Conservation (phyloP, 2,329 filamentous ascomycete species). For the Colletotrichum somersetense region DNA sequence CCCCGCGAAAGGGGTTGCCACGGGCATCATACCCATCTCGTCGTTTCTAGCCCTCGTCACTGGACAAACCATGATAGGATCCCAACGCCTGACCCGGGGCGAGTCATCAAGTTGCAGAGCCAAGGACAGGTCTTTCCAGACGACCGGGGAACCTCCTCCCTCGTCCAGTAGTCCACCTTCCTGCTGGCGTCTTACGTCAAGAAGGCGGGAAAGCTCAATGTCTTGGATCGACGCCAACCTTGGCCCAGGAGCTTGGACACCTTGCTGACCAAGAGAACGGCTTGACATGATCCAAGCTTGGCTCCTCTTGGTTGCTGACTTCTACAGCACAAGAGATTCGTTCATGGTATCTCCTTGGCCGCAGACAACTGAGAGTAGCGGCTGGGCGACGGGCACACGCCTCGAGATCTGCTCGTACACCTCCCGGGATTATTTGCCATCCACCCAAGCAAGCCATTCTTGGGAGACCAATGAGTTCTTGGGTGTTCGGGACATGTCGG, state of each 20-base stretch:
- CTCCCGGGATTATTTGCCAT: constrained; percentile 13
- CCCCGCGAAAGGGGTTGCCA: not conserved
- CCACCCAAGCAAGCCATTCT: constrained; percentile 7
- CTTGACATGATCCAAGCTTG: constrained; percentile 24
- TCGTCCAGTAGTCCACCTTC: constrained; percentile 20
- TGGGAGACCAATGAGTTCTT: constrained; percentile 13
- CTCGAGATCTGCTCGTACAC: not conserved
- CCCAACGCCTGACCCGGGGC: constrained; percentile 3
- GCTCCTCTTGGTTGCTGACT: constrained; percentile 21
- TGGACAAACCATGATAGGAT: not conserved
- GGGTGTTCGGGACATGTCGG: constrained; percentile 39
- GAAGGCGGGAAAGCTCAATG: not conserved
- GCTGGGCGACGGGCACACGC: constrained; percentile 13
- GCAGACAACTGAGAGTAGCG: constrained; percentile 13
- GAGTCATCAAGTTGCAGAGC: constrained; percentile 37
- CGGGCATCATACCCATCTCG: constrained; percentile 10
- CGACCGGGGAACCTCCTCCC: constrained; percentile 21
- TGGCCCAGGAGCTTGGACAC: constrained; percentile 28
- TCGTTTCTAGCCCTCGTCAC: not conserved
- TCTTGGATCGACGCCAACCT: constrained; percentile 14
- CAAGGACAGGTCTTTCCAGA: constrained; percentile 13
- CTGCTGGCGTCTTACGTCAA: constrained; percentile 3
- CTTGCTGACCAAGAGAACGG: not conserved
- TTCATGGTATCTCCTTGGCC: constrained; percentile 1
- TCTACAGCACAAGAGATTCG: constrained; percentile 14